These are phyloP conservation scores for Akanthomyces muscarius DNA, from an alignment of 2,329 filamentous ascomycete genomes.

Conservation along the genomic window DNA sequence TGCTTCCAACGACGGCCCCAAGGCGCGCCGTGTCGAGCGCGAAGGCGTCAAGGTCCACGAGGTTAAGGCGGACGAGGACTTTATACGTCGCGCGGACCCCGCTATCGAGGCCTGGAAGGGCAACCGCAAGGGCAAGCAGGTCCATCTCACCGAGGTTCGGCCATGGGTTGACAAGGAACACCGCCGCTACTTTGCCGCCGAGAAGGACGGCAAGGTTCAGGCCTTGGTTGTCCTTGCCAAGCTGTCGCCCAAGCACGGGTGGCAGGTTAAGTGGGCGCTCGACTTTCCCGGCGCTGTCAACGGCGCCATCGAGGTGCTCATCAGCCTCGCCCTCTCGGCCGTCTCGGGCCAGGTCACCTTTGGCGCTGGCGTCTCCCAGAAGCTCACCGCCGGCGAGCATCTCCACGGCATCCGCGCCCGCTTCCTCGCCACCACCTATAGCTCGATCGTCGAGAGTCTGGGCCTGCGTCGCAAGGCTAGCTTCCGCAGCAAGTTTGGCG, in stretches of 20 bases:
- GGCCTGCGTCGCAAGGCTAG: conserved; percentile 80
- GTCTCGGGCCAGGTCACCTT: conserved; percentile 68
- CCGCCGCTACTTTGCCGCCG: conserved; percentile 79
- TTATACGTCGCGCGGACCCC: conserved; percentile 65
- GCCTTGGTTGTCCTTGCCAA: conserved; percentile 81
- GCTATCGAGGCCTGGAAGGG: conserved; percentile 76
- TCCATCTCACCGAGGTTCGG: conserved; percentile 84
- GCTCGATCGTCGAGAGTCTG: conserved; percentile 75
- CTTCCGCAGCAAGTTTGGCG: conserved; percentile 88
- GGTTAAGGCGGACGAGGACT: conserved; percentile 63
- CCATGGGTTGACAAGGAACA: conserved; percentile 84
- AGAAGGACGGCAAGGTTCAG: conserved; percentile 67
- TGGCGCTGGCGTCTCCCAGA: conserved; percentile 73
- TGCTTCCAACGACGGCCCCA: conserved; percentile 59
- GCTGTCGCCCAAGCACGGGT: conserved; percentile 75
- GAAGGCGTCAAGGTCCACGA: conserved; percentile 80
- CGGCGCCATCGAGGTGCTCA: conserved; percentile 80
- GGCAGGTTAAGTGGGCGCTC: conserved; percentile 94
- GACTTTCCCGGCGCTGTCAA: conserved; percentile 86
- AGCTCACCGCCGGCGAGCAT: conserved; percentile 75
- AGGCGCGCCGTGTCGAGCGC: conserved; percentile 74
- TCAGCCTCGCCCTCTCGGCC: conserved; percentile 61
- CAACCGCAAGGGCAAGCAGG: conserved; percentile 75
- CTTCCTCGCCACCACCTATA: conserved; percentile 78
- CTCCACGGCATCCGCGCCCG: conserved; percentile 75